Evolutionary conservation across 257 asterid genomes (phyloP), one percentile per base, ranked within the genome.

Genomic region (Agastache rugosa): DNA sequence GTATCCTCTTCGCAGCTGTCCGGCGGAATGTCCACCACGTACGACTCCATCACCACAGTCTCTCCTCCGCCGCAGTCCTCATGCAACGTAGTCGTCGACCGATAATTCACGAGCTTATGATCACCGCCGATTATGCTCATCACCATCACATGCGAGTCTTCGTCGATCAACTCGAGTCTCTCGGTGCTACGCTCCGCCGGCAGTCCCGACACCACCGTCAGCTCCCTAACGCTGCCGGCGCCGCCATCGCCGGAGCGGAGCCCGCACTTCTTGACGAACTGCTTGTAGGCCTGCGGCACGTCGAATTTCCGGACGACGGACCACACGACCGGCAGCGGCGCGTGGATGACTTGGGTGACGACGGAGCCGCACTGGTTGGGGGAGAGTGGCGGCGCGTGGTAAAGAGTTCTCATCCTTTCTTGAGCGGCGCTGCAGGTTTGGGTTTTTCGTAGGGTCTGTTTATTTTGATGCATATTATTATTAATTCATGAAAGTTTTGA

Each of bases 11-110:
- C 68, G 27, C 87, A 72, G 51, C 84, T 90, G 15, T 75, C 88
- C 66, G 62, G 75, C 22, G 91, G 93, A 16, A 89, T 42, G 85
- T 89, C 91, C 72, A 84, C 92, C 35, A 79, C 89, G 31, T 82
- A 89, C 5, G 92, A 82, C 53, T 87, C 86, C 70, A 82, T 67
- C 78, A 78, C 86, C 85, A 85, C 83, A 42, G 92, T 87, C 68
- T 75, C 62, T 11, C 73, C 73, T 34, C 59, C 80, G 34, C 61
- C 70, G 0, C 20, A 71, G 0, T 35, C 78, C 23, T 74, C 81
- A 31, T 83, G 87, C 63, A 86, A 50, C 63, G 87, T 85, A 0
- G 56, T 75, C 7, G 85, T 80, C 4, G 93, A 87, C 75, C 25
- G 64, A 25, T 84, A 89, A 63, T 89, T 89, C 20, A 59, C 64